These are phyloP conservation scores for Penicillium polonicum DNA, from an alignment of 2,329 filamentous ascomycete genomes.

Conservation along the genomic window DNA sequence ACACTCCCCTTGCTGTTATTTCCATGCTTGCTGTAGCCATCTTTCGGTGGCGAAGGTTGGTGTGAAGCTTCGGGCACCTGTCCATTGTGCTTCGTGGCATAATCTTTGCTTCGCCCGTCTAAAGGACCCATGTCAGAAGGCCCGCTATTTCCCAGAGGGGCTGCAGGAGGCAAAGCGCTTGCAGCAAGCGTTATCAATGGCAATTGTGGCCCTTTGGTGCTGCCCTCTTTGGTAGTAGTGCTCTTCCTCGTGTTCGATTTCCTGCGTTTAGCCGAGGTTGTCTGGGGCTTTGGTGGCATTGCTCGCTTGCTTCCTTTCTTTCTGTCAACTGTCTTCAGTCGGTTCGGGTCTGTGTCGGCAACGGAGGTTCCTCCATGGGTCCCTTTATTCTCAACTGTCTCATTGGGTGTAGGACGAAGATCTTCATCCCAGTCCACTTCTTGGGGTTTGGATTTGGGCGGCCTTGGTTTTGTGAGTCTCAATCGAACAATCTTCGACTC, in stretches of 20 bases:
- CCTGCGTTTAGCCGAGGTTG: conserved; percentile 12
- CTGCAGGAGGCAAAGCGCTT: background rate
- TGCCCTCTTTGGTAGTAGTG: background rate
- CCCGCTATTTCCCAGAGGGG: background rate
- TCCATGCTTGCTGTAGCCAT: background rate
- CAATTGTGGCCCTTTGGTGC: conserved; percentile 1
- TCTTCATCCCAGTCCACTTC: conserved; percentile 35
- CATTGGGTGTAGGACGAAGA: conserved; percentile 27
- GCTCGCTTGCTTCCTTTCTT: conserved; percentile 9
- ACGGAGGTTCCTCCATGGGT: conserved; percentile 13
- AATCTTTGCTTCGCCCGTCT: background rate
- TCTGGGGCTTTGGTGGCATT: conserved; percentile 2
- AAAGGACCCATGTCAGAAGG: background rate
- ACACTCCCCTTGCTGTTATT: background rate
- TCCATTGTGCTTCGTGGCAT: background rate
- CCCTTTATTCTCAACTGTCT: conserved; percentile 1
- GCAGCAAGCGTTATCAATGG: conserved; percentile 8
- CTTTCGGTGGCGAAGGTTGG: background rate
- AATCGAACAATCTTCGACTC: conserved; percentile 12
- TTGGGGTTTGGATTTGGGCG: conserved; percentile 17
- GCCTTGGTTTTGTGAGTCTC: conserved; percentile 18
- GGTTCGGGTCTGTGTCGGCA: conserved; percentile 15
- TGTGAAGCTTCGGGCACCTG: background rate
- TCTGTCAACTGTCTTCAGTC: background rate
- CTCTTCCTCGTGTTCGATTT: conserved; percentile 4